These are phyloP conservation scores for Oryza longistaminata DNA, from an alignment of 176 grass and related monocot species.

Conservation along the genomic window DNA sequence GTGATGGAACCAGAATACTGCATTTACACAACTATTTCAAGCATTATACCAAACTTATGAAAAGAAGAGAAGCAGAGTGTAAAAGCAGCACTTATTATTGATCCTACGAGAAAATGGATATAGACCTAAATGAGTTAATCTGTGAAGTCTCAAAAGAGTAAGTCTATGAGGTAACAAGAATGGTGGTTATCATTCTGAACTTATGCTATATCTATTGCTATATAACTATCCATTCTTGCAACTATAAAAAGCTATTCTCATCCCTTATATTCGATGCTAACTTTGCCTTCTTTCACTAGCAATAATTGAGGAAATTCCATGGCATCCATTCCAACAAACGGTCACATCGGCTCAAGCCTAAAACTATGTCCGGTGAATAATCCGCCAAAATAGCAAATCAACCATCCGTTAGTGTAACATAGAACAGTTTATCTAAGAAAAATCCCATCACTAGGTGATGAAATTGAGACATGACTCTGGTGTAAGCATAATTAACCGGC, in stretches of 20 bases:
- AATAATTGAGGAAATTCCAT: constrained; percentile 50
- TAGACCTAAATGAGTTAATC: not conserved
- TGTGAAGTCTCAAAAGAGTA: constrained; percentile 9
- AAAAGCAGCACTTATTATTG: constrained; percentile 13
- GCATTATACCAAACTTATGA: constrained; percentile 21
- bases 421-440: not conserved
- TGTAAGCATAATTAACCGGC: not conserved
- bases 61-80: constrained; percentile 16
- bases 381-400: not conserved
- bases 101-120: constrained; percentile 5
- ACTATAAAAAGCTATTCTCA: constrained; percentile 41
- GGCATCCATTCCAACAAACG: constrained; percentile 46
- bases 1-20: constrained; percentile 9
- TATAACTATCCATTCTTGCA: constrained; percentile 25
- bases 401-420: constrained; percentile 15
- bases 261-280: constrained; percentile 42
- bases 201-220: constrained; percentile 27
- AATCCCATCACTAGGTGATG: not conserved
- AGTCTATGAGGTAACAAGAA: constrained; percentile 2
- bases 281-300: constrained; percentile 41
- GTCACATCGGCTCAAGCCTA: constrained; percentile 41
- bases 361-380: constrained; percentile 31
- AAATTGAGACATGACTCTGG: not conserved
- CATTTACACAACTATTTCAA: not conserved
- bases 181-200: constrained; percentile 24